Evolutionary conservation across 2,329 filamentous ascomycete genomes (phyloP), one percentile per base, ranked within the genome.

Genomic region (Pseudocercospora pini-densiflorae): DNA sequence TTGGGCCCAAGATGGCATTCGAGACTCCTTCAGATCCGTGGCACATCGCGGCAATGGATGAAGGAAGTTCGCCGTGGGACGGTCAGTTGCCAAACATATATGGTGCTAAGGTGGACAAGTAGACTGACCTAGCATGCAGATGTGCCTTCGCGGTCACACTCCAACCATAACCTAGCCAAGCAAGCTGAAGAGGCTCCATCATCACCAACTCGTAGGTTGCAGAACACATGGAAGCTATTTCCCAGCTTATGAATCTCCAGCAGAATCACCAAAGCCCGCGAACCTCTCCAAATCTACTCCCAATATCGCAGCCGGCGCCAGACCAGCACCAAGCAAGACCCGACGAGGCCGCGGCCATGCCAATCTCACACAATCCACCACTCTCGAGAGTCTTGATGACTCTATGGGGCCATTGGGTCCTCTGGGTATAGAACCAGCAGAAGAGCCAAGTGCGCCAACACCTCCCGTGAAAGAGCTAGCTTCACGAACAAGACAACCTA

Each of bases 361-460:
- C 72, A 89, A 90, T 66, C 91, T 93, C 77, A 87, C 90, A 23
- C 91, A 94, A 77, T 88, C 90, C 31, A 93, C 92, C 55, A 90
- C 89, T 62, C 89, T 94, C 67, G 89, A 94, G 80, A 90, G 90
- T 68, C 90, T 92, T 71, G 91, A 93, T 43, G 76, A 77, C 57
- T 90, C 91, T 63, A 86, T 94, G 54, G 92, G 92, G 1, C 92
- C 92, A 23, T 83, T 96, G 60, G 92, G 92, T 65, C 90, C 89
- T 62, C 79, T 90, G 29, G 87, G 87, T 60, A 74, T 79, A 40
- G 78, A 81, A 62, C 76, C 79, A 27, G 72, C 76, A 64, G 87
- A 88, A 62, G 84, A 87, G 67, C 90, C 91, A 64, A 90, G 91
- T n/a, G 89, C 82, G 43, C 77, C 77, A 6, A 67, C 71, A 51